phyloP scores from a whole-genome alignment of 805 yeast genomes.

The Candida wancherniae region DNA sequence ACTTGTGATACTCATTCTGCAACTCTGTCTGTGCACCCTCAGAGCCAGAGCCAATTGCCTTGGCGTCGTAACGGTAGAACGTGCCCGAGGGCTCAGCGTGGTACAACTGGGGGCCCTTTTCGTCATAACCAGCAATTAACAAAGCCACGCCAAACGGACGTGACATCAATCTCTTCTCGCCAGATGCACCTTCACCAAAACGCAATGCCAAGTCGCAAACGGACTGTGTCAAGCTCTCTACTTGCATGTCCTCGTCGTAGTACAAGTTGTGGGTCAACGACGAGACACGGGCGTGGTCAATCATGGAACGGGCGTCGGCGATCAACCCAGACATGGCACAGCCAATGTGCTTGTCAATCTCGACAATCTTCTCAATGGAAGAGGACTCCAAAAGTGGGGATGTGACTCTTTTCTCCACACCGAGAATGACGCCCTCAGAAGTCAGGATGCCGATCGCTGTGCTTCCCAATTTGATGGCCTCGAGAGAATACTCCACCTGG shows the following conservation, averaged over 20 bases:
- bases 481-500: conserved; percentile 96
- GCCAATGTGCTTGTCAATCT: conserved; percentile 89
- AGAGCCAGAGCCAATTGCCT: conserved; percentile 97
- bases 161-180: conserved; percentile 92
- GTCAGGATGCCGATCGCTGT: conserved; percentile 97
- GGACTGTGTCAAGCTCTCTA: conserved; percentile 90
- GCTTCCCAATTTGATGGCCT: conserved; percentile 95
- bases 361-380: conserved; percentile 93
- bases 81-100: conserved; percentile 99
- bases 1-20: conserved; percentile 92
- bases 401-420: conserved; percentile 96
- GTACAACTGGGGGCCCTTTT: conserved; percentile 91
- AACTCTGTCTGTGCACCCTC: conserved; percentile 99
- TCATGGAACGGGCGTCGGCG: conserved; percentile 98
- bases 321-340: conserved; percentile 99
- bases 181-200: conserved; percentile 96
- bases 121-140: conserved; percentile 92
- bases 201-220: conserved; percentile 95
- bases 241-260: conserved; percentile 88
- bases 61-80: conserved; percentile 94
- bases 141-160: conserved; percentile 99
- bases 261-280: conserved; percentile 83
- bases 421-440: conserved; percentile 90
- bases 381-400: conserved; percentile 86
- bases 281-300: conserved; percentile 93